Base-by-base conservation (phyloP, 257 asterid species). In the Haberlea rhodopensis region DNA sequence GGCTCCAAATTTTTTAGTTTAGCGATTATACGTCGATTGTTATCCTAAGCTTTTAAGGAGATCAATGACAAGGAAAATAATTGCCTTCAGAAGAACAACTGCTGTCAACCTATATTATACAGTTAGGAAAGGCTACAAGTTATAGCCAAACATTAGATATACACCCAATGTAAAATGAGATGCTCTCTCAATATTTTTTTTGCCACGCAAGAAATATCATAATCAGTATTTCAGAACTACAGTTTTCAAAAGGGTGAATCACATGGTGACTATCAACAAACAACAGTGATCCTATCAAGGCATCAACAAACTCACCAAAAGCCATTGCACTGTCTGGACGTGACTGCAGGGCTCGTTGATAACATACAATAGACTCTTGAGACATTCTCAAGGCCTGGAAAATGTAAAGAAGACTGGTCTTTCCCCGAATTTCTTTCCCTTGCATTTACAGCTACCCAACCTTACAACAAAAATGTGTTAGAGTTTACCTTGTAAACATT, bases 281-380 rank as follows among this genome's bases (percentile, higher is more conserved):
- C n/a, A 48, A 16, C 4, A 43, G 19, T 43, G 51, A 16, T 2
- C 2, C 19, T 43, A 43, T 43, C 51, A 43, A 15, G 51, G 51
- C 5, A 63, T 45, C 21, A 26, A 59, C 63, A 25, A 46, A 75
- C 96, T 76, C 80, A 94, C 99, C 95, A 72, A 77, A 94, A 61
- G 97, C 95, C 97, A 90, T 86, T 31, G 99, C 86, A 43, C 77
- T 81, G 78, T 90, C 99, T 32, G 99, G 97, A 19, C 95, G 87
- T 40, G 87, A 84, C 81, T 90, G 97, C 72, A 94, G 81, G 63
- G 96, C 95, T 49, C 85, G 89, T 66, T 94, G 97, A 81, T 90
- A 90, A 71, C 97, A 94, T 22, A 81, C 28, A 57, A 88, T 88
- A 67, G 99, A 95, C 79, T 94, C 97, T 82, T 94, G 97, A 19